Conservation (phyloP, 2,329 filamentous ascomycete species). For the Fusarium devonianum region DNA sequence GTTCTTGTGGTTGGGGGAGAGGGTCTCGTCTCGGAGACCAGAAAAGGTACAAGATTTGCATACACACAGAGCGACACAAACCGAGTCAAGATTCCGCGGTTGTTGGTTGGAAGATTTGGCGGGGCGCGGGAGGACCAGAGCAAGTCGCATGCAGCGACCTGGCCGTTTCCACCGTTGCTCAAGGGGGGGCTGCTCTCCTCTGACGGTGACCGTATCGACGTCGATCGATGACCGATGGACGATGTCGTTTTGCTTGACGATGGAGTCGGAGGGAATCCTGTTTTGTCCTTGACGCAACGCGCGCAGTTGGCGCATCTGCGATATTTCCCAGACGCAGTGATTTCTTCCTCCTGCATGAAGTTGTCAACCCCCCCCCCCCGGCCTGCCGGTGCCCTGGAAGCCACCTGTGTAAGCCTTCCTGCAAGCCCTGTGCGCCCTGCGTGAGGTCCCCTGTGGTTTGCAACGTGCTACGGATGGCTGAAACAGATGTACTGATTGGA, state of each 20-base stretch:
- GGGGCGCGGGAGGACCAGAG: too few relatives aligned
- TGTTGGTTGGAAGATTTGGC: slow-evolving; percentile 12
- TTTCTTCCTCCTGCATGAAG: too few relatives aligned
- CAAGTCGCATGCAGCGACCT: slow-evolving; percentile 15
- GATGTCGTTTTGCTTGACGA: slow-evolving; percentile 18
- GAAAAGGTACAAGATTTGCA: slow-evolving; percentile 3
- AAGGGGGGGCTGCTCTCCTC: slow-evolving; percentile 8
- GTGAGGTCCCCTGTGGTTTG: slow-evolving; percentile 5
- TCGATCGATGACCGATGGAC: not conserved
- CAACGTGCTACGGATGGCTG: slow-evolving; percentile 6
- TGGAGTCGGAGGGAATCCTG: slow-evolving; percentile 26
- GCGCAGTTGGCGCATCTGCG: slow-evolving; percentile 21
- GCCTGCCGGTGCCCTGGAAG: not conserved
- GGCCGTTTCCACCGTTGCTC: slow-evolving; percentile 28
- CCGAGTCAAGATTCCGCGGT: slow-evolving; percentile 14
- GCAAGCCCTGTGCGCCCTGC: slow-evolving; percentile 14
- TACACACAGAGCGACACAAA: slow-evolving; percentile 8
- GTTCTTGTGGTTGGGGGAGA: too few relatives aligned
- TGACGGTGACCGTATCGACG: slow-evolving; percentile 36
- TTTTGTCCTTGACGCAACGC: slow-evolving; percentile 18
- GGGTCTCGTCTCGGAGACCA: too few relatives aligned
- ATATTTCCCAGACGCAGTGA: too few relatives aligned
- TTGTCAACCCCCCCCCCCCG: not conserved
- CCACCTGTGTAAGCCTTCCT: not conserved
- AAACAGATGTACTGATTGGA: slow-evolving; percentile 30